Evolutionary conservation across 2,329 filamentous ascomycete species (phyloP).

Genomic region (Fusarium tupiense): DNA sequence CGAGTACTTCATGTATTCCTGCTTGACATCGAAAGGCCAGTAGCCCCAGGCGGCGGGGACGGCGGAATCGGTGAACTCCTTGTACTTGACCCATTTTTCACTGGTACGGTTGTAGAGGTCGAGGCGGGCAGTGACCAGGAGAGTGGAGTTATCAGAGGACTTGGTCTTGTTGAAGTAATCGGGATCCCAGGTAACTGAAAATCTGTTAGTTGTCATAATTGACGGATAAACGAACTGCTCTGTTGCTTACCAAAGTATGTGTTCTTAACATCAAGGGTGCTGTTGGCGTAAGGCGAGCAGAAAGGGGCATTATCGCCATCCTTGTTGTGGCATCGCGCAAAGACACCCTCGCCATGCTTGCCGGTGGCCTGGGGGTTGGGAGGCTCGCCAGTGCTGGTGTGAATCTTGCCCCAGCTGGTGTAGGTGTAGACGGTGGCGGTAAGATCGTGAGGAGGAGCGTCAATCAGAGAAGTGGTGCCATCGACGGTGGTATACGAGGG

Average conservation of each 20-base stretch:
- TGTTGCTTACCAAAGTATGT: conserved; percentile 61
- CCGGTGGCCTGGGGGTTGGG: conserved; percentile 56
- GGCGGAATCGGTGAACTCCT: conserved; percentile 49
- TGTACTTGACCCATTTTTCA: conserved; percentile 46
- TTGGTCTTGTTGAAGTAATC: conserved; percentile 58
- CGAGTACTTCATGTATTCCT: conserved; percentile 48
- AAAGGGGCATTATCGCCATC: conserved; percentile 61
- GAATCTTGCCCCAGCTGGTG: conserved; percentile 49
- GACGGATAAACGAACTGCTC: neutral
- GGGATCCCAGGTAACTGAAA: conserved; percentile 66
- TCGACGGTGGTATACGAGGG: conserved; percentile 58
- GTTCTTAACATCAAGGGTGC: conserved; percentile 54
- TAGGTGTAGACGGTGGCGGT: conserved; percentile 56
- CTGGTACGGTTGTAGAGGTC: conserved; percentile 53
- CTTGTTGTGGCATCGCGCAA: conserved; percentile 59
- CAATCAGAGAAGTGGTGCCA: conserved; percentile 53
- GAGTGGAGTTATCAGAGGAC: conserved; percentile 48
- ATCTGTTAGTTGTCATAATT: neutral
- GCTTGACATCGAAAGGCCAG: conserved; percentile 56
- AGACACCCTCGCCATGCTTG: conserved; percentile 57
- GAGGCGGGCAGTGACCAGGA: conserved; percentile 50
- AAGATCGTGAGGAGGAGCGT: conserved; percentile 57
- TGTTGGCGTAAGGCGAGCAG: conserved; percentile 58
- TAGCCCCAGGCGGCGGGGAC: conserved; percentile 58
- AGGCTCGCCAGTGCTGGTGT: conserved; percentile 55